Percentiles rank a stretch among this genome's conserved stretches.
Evolutionary conservation across 2,329 filamentous ascomycete genomes (phyloP).

Genomic region (Cercospora sp.): DNA sequence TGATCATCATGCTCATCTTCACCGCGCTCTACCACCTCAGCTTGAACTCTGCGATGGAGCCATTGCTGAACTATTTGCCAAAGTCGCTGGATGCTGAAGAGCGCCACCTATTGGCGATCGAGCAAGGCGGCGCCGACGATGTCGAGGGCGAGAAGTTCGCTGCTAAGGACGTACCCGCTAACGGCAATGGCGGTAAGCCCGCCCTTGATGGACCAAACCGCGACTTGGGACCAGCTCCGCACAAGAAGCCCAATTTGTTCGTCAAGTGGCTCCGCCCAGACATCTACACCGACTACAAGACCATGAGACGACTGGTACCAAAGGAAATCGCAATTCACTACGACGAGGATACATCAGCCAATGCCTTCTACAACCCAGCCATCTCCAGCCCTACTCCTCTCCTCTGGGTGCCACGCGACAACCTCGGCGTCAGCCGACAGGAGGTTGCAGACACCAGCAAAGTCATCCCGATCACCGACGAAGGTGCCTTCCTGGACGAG

Average conservation of each 20-base stretch:
- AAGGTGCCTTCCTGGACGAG: slow-evolving; percentile 69
- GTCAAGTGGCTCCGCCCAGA: slow-evolving; percentile 75
- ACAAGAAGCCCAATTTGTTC: slow-evolving; percentile 60
- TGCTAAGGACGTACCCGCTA: slow-evolving; percentile 32
- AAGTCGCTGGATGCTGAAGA: slow-evolving; percentile 44
- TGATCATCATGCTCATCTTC: slow-evolving; percentile 74
- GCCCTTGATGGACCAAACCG: slow-evolving; percentile 26
- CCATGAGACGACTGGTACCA: slow-evolving; percentile 70
- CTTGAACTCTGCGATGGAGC: slow-evolving; percentile 71
- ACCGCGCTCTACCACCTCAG: slow-evolving; percentile 74
- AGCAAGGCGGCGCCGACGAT: slow-evolving; percentile 34
- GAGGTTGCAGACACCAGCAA: slow-evolving; percentile 72
- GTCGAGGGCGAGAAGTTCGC: slow-evolving; percentile 31
- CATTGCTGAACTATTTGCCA: slow-evolving; percentile 76
- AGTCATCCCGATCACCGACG: slow-evolving; percentile 78
- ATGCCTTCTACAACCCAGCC: slow-evolving; percentile 74
- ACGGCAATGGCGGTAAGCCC: slow-evolving; percentile 19
- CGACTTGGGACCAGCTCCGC: slow-evolving; percentile 36
- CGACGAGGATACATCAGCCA: slow-evolving; percentile 59
- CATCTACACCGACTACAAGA: slow-evolving; percentile 70
- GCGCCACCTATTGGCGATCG: slow-evolving; percentile 39
- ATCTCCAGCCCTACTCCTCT: slow-evolving; percentile 64
- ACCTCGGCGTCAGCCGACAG: slow-evolving; percentile 71
- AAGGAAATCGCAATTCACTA: slow-evolving; percentile 61
- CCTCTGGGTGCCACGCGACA: slow-evolving; percentile 83